phyloP scores from a whole-genome alignment of 176 grass and related monocot genomes.

The Oryza meridionalis region DNA sequence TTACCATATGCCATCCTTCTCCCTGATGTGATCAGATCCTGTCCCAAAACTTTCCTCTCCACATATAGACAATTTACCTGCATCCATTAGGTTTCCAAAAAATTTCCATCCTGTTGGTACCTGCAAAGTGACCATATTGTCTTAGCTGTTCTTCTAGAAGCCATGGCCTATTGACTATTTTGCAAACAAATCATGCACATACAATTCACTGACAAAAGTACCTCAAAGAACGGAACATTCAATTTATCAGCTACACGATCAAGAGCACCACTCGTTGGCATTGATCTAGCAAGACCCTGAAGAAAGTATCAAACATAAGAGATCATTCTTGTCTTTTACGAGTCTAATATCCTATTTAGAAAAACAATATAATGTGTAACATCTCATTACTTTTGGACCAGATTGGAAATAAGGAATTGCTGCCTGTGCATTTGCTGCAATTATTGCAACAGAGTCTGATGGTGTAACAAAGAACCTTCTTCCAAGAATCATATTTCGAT shows the following conservation, averaged over 20 bases:
- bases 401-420: conserved; percentile 90
- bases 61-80: conserved; percentile 80
- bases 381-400: conserved; percentile 70
- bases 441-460: conserved; percentile 96
- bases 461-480: conserved; percentile 88
- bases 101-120: conserved; percentile 99
- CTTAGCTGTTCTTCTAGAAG: conserved; percentile 10
- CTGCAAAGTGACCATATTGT: conserved; percentile 43
- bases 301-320: conserved; percentile 36
- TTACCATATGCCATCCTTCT: conserved; percentile 98
- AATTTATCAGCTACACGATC: conserved; percentile 79
- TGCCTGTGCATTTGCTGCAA: conserved; percentile 80
- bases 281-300: conserved; percentile 93
- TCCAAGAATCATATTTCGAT: conserved; percentile 96
- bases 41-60: conserved; percentile 97
- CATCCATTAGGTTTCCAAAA: conserved; percentile 94
- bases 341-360: not conserved
- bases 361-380: conserved; percentile 13
- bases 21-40: conserved; percentile 90
- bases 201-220: conserved; percentile 27
- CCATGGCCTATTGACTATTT: not conserved
- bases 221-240: conserved; percentile 93
- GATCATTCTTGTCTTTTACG: conserved; percentile 2
- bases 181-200: not conserved
- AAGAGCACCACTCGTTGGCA: conserved; percentile 93